These are phyloP conservation scores for Cryptosporidium canis DNA, from an alignment of 169 alveolate species.

Conservation along the genomic window DNA sequence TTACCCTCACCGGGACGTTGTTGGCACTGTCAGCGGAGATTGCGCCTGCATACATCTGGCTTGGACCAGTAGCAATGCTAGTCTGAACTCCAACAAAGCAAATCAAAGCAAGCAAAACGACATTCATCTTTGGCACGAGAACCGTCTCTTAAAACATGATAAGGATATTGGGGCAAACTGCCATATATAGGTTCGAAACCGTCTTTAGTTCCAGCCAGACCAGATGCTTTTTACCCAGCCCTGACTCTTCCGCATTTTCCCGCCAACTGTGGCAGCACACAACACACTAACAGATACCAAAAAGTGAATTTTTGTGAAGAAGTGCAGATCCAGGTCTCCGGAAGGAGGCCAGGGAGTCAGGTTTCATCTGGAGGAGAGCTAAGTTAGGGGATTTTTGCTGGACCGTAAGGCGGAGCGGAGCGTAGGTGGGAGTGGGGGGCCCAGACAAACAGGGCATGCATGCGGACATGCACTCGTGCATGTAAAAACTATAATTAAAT, in stretches of 20 bases:
- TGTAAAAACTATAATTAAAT: background rate
- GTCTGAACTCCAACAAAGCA: background rate
- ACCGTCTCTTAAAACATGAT: background rate
- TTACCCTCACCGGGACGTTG: slow-evolving; percentile 1
- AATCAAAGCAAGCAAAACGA: background rate
- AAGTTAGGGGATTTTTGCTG: no score
- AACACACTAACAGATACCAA: background rate
- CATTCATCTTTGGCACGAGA: background rate
- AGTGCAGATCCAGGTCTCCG: background rate
- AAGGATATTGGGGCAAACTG: background rate
- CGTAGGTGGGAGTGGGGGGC: no score
- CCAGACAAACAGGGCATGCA: background rate
- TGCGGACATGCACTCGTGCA: background rate
- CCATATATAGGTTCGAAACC: background rate
- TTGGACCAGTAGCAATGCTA: background rate
- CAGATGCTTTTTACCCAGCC: background rate
- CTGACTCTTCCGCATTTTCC: slow-evolving; percentile 19
- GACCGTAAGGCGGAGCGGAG: no score
- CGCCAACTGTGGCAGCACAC: slow-evolving; percentile 26
- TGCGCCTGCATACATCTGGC: background rate
- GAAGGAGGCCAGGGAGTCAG: no score
- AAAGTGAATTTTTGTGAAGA: background rate
- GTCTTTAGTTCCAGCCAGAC: background rate
- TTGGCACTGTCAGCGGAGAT: background rate
- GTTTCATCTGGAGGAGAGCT: no score